Evolutionary conservation across 2,329 filamentous ascomycete species (phyloP).

Genomic region (Colletotrichum brevisporum): DNA sequence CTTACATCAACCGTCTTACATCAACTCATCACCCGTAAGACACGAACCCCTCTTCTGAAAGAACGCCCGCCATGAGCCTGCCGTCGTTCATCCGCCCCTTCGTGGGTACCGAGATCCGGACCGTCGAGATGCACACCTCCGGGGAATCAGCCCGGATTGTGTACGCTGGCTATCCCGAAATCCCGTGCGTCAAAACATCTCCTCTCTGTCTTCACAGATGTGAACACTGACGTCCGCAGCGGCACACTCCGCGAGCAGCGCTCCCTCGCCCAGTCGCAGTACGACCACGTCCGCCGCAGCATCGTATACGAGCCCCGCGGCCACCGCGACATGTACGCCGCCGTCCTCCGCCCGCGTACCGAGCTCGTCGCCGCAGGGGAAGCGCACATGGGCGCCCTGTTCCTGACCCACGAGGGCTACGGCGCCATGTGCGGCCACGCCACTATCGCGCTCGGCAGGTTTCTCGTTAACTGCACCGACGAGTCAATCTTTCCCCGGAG

Average conservation of each 20-base stretch:
- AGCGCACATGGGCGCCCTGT: conserved; percentile 41
- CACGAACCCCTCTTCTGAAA: no score
- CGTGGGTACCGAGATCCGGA: conserved; percentile 16
- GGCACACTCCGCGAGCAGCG: conserved; percentile 59
- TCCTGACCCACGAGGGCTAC: conserved; percentile 38
- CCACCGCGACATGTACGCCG: conserved; percentile 40
- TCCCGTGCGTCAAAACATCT: conserved; percentile 39
- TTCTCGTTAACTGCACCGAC: conserved; percentile 58
- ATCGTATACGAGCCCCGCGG: conserved; percentile 38
- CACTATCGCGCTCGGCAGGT: conserved; percentile 63
- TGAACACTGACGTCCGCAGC: background rate
- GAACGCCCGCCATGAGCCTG: conserved; percentile 1
- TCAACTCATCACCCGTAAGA: no score
- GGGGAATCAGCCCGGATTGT: conserved; percentile 65
- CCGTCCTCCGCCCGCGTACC: conserved; percentile 27
- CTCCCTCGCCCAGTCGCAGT: conserved; percentile 15
- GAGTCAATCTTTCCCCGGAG: conserved; percentile 54
- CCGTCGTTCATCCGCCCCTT: conserved; percentile 25
- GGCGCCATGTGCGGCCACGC: conserved; percentile 40
- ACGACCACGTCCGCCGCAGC: conserved; percentile 33
- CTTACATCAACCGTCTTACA: no score
- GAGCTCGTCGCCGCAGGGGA: conserved; percentile 25
- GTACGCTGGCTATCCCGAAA: conserved; percentile 54
- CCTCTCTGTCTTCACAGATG: background rate
- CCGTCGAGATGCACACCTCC: conserved; percentile 61